phyloP scores from a whole-genome alignment of 2,329 filamentous ascomycete genomes.

The Escovopsis sp. region DNA sequence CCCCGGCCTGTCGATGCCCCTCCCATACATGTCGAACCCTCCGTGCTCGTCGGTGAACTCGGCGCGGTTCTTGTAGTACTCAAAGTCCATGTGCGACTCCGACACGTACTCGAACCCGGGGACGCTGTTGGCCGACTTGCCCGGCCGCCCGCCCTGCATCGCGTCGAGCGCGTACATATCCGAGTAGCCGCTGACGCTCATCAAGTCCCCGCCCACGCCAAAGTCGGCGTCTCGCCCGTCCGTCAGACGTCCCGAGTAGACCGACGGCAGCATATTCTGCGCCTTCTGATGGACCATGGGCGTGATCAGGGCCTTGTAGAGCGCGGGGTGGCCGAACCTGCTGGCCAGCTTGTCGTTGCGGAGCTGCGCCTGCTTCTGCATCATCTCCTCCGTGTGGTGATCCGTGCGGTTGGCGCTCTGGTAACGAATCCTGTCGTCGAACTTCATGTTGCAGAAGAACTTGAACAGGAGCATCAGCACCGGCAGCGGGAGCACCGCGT shows the following conservation, averaged over 20 bases:
- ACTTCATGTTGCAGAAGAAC: conserved; percentile 59
- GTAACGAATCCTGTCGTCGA: conserved; percentile 69
- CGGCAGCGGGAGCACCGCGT: conserved; percentile 56
- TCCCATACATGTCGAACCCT: conserved; percentile 56
- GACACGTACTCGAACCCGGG: conserved; percentile 83
- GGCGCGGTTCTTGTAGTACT: conserved; percentile 77
- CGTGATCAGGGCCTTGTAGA: conserved; percentile 79
- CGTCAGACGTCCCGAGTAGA: conserved; percentile 69
- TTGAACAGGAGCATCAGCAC: conserved; percentile 76
- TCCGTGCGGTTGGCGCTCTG: conserved; percentile 51
- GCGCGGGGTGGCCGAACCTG: conserved; percentile 77
- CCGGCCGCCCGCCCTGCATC: conserved; percentile 48
- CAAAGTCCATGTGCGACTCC: conserved; percentile 75
- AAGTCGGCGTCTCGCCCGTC: conserved; percentile 48
- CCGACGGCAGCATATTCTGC: conserved; percentile 68
- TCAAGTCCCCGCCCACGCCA: conserved; percentile 36
- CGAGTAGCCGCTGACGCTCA: conserved; percentile 57
- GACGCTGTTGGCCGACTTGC: conserved; percentile 29
- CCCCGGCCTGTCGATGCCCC: conserved; percentile 40
- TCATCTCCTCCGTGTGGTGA: conserved; percentile 27
- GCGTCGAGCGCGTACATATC: conserved; percentile 67
- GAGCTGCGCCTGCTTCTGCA: conserved; percentile 36
- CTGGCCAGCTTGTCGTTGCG: conserved; percentile 57
- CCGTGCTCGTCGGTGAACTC: conserved; percentile 82
- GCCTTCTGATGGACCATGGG: conserved; percentile 92